A percentile compares a stretch with the other conserved stretches of the same genome.
Conservation (phyloP, 257 asterid species). For the Leptodermis oblonga region DNA sequence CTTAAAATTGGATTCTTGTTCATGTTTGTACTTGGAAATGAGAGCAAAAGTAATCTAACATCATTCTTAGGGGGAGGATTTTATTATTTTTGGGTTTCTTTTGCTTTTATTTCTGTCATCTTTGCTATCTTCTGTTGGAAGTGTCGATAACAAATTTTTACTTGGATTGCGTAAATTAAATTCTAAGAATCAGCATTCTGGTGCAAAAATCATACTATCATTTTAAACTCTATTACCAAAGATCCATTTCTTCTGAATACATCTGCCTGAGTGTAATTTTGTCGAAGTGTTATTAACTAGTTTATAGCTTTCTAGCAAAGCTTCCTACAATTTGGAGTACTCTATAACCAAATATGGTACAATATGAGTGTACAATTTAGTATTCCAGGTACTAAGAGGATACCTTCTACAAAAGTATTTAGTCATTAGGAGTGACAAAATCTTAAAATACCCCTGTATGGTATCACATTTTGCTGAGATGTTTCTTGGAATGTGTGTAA, state of each 20-base stretch:
- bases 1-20: background rate
- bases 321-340: background rate
- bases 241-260: background rate
- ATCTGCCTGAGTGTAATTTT: background rate
- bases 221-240: background rate
- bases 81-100: background rate
- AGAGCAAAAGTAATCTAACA: background rate
- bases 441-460: background rate
- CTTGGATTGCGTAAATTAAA: background rate
- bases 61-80: background rate
- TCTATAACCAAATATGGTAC: background rate
- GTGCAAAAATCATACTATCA: background rate
- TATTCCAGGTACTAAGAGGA: background rate
- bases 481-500: background rate
- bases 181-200: background rate
- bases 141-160: background rate
- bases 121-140: background rate
- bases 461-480: background rate
- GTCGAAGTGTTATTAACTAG: background rate
- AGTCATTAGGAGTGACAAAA: background rate
- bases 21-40: background rate
- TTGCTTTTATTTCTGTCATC: background rate
- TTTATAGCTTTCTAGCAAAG: background rate
- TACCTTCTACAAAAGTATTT: background rate
- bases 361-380: background rate